These are phyloP conservation scores for Diaporthe capsici DNA, from an alignment of 2,329 filamentous ascomycete genomes.

Conservation along the genomic window DNA sequence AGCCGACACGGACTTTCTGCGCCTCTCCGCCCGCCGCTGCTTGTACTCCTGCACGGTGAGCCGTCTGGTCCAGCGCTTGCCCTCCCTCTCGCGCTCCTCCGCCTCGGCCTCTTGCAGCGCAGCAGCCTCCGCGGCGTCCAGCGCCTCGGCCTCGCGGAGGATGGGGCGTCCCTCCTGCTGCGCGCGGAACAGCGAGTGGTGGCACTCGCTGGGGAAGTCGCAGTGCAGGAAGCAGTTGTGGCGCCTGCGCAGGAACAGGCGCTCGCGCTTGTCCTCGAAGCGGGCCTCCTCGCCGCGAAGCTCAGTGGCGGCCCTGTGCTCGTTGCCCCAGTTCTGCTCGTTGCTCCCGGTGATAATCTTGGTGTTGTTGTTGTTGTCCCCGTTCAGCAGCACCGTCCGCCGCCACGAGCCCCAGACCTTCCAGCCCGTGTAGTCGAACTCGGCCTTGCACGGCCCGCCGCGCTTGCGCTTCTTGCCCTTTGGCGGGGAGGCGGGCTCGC, in stretches of 20 bases:
- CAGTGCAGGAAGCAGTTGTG: slow-evolving; percentile 49
- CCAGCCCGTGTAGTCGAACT: slow-evolving; percentile 55
- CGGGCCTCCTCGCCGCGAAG: background rate
- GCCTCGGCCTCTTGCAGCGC: background rate
- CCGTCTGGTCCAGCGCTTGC: no score
- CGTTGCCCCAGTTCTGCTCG: slow-evolving; percentile 30
- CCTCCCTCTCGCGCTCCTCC: background rate
- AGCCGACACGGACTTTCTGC: background rate
- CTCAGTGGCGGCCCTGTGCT: background rate
- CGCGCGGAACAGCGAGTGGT: slow-evolving; percentile 41
- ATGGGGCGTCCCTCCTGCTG: slow-evolving; percentile 36
- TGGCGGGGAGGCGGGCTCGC: slow-evolving; percentile 40
- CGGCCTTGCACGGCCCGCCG: slow-evolving; percentile 45
- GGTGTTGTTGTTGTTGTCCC: background rate
- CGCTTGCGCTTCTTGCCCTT: slow-evolving; percentile 30
- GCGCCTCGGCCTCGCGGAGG: slow-evolving; percentile 23
- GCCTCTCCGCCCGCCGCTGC: background rate
- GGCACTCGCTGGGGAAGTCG: slow-evolving; percentile 49
- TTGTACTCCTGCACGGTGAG: background rate
- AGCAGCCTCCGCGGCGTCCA: slow-evolving; percentile 18
- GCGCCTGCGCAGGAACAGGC: slow-evolving; percentile 42
- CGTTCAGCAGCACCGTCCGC: slow-evolving; percentile 43
- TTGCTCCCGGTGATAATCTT: background rate
- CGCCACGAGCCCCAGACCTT: slow-evolving; percentile 48
- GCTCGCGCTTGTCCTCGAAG: slow-evolving; percentile 36